phyloP scores from a whole-genome alignment of 495 filamentous ascomycete genomes.

The Penicillium riverlandense region DNA sequence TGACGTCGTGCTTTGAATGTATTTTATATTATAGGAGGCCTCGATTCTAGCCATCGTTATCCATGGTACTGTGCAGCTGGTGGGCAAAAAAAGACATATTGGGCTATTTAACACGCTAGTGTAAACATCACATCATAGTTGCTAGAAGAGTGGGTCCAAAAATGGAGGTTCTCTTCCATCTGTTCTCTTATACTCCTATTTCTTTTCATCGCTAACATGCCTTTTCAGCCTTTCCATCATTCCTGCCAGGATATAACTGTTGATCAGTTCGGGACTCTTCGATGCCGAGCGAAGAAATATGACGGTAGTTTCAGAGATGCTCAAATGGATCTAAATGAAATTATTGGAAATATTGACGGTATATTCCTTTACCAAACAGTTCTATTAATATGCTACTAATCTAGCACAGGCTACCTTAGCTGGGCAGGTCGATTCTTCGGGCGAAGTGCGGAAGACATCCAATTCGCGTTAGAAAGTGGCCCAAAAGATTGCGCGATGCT shows the following conservation, averaged over 20 bases:
- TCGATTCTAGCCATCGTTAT: too few species aligned
- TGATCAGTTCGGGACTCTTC: background rate
- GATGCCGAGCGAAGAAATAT: background rate
- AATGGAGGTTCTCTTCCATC: background rate
- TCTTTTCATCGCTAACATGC: background rate
- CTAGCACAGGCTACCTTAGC: background rate
- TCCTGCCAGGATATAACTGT: background rate
- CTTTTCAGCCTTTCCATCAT: background rate
- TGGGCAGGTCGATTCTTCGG: background rate
- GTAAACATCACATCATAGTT: background rate
- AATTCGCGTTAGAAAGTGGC: background rate
- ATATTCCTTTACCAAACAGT: background rate
- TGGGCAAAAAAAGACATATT: too few species aligned
- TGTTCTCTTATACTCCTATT: background rate
- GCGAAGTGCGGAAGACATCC: background rate
- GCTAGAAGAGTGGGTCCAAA: background rate
- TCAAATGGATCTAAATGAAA: background rate
- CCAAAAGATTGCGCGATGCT: background rate
- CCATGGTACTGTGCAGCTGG: too few species aligned
- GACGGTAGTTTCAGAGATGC: background rate
- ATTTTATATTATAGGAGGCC: too few species aligned
- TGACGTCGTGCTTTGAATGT: too few species aligned
- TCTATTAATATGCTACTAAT: background rate
- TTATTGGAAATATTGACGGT: background rate
- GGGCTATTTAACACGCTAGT: background rate